Evolutionary conservation across 1,139 yeast species (phyloP), one percentile per base, ranked within the genome.

Genomic region (Yamadazyma blattariae): DNA sequence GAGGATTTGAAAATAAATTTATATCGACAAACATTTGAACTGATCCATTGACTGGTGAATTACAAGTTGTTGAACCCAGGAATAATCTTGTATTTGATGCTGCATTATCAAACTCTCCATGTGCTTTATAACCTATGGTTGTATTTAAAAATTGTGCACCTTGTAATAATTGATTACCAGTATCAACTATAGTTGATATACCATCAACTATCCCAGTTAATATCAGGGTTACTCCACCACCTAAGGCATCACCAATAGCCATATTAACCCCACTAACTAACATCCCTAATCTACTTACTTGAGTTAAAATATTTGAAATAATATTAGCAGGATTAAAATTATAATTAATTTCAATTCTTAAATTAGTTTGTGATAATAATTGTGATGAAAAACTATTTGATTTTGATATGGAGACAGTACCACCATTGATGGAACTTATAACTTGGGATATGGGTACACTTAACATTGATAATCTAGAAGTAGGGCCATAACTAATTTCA

Each of bases 11-110:
- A 3, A 34, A 25, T 27, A 42, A 45, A 8, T 42, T 20, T 5
- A 40, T 16, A 27, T 37, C 40, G 13, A 41, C 35, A 35, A 47
- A 45, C 37, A 47, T 25, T 30, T 47, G 51, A 3, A 34, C 42
- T 7, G 33, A 29, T 17, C 44, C 41, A 12, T 35, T 34, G 2
- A n/a, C 15, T 2, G 41, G 43, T 4, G 51, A 31, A 10, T 24
- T 16, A 32, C 51, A 47, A 9, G 36, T 25, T 2, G 46, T 30
- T 2, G 47, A 30, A 2, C 50, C 48, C 2, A 42, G 39, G 27
- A 41, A 42, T 3, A 42, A 30, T 14, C 40, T 18, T 1, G 39
- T 33, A 21, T 29, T 32, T 5, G 48, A 37, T 7, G 27, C 13
- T n/a, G 36, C 40, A 6, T 22, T 17, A 18, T 29, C 42, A 2